Evolutionary conservation across 768 basidiomycete genomes (phyloP).

Genomic region (Collybiopsis confluens): DNA sequence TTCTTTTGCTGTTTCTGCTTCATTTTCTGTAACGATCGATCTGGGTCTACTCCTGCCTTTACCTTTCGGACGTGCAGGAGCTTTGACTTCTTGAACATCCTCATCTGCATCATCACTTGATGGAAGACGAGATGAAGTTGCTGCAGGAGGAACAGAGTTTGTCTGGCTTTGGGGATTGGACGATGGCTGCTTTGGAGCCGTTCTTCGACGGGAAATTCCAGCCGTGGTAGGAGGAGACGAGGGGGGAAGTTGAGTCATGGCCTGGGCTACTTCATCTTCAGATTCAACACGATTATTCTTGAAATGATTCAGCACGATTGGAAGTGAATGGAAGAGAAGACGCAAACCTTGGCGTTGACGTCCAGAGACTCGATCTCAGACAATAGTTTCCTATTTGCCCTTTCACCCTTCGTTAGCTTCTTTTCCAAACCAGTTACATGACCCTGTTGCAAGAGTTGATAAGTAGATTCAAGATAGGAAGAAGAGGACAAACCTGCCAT

Average conservation of each 20-base stretch:
- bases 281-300: conserved; percentile 4
- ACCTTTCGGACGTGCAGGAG: conserved; percentile 9
- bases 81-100: conserved; percentile 12
- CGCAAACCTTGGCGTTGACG: conserved; percentile 23
- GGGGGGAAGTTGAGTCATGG: conserved; percentile 13
- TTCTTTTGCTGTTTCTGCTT: background rate
- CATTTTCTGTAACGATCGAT: conserved; percentile 7
- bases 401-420: conserved; percentile 33
- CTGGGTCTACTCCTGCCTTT: conserved; percentile 29
- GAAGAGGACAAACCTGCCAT: conserved; percentile 38
- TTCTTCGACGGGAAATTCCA: conserved; percentile 2
- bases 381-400: conserved; percentile 41
- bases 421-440: conserved; percentile 31
- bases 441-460: conserved; percentile 24
- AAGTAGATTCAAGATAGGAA: background rate
- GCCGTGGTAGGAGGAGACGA: conserved; percentile 14
- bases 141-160: conserved; percentile 17
- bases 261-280: conserved; percentile 21
- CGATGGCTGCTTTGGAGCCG: conserved; percentile 3
- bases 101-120: conserved; percentile 14
- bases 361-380: conserved; percentile 32
- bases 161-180: conserved; percentile 8
- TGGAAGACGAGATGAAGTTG: conserved; percentile 11
- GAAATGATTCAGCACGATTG: background rate
- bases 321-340: background rate